Percentiles rank a stretch among this genome's conserved stretches.
phyloP scores from a whole-genome alignment of 305 asterid genomes.

The Fraxinus nigra region DNA sequence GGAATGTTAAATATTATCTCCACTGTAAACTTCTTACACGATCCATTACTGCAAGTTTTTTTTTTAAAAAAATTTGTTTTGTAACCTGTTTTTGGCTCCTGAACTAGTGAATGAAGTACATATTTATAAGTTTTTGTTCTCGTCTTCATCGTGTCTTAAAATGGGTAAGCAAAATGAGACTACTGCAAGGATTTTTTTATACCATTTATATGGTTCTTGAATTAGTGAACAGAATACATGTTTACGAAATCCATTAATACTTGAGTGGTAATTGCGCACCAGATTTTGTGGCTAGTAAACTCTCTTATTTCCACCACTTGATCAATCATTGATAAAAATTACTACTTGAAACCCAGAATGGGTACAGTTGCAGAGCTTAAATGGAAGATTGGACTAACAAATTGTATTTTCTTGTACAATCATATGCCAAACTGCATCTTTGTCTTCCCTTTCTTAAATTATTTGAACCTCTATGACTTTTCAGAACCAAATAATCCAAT shows the following conservation, averaged over 20 bases:
- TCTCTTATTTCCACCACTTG: background rate
- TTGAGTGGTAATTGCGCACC: background rate
- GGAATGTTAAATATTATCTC: background rate
- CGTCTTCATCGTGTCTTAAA: background rate
- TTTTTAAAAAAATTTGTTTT: background rate
- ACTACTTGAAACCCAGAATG: background rate
- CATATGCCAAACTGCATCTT: background rate
- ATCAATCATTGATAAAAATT: background rate
- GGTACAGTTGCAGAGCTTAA: background rate
- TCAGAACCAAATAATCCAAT: background rate
- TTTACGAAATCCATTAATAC: background rate
- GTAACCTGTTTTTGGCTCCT: conserved; percentile 8
- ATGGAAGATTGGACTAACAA: background rate
- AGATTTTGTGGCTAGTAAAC: background rate
- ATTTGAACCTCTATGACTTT: background rate
- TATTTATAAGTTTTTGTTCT: background rate
- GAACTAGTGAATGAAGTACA: conserved; percentile 16
- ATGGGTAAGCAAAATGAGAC: background rate
- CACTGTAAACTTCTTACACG: background rate
- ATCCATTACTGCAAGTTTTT: background rate
- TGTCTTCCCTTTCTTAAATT: background rate
- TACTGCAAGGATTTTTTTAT: background rate
- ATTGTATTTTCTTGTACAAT: background rate
- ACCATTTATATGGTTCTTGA: background rate
- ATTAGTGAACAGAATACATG: background rate